Conservation (phyloP, 1,284 basidiomycete species). For the Moesziomyces sp. region DNA sequence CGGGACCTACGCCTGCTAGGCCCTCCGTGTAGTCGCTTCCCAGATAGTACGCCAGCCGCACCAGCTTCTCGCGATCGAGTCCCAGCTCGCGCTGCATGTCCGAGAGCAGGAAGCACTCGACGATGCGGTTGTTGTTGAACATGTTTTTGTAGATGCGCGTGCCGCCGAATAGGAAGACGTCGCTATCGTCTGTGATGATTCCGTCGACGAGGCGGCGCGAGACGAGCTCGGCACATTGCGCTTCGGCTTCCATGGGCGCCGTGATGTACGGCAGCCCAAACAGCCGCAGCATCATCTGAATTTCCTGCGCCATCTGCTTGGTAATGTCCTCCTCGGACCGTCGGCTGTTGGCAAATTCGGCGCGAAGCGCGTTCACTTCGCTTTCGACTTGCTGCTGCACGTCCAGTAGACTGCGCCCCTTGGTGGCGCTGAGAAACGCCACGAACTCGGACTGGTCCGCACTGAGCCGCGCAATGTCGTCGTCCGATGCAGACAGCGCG, state of each 20-base stretch:
- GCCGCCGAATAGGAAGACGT: conserved; percentile 97
- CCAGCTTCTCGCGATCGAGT: conserved; percentile 84
- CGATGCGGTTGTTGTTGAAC: conserved; percentile 99
- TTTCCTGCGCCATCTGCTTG: conserved; percentile 92
- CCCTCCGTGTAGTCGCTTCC: conserved; percentile 99
- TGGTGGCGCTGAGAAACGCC: conserved; percentile 87
- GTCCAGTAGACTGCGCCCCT: conserved; percentile 69
- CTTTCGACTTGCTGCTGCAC: conserved; percentile 89
- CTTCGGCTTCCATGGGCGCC: conserved; percentile 98
- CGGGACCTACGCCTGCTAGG: conserved; percentile 91
- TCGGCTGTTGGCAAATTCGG: conserved; percentile 86
- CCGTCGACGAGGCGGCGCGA: conserved; percentile 89
- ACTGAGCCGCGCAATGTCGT: conserved; percentile 51
- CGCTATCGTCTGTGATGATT: conserved; percentile 98
- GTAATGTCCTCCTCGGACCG: conserved; percentile 95
- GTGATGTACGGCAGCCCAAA: conserved; percentile 99
- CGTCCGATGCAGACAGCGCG: conserved; percentile 77
- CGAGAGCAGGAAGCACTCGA: conserved; percentile 88
- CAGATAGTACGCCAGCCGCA: conserved; percentile 89
- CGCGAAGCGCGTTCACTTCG: conserved; percentile 84
- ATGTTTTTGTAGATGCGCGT: conserved; percentile 96
- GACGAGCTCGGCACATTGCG: conserved; percentile 94
- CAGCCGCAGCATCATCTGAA: conserved; percentile 83
- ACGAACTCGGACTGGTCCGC: conserved; percentile 79
- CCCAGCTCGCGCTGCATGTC: conserved; percentile 91